Evolutionary conservation across 116 monocot species (phyloP).

Genomic region (Cymodocea nodosa): DNA sequence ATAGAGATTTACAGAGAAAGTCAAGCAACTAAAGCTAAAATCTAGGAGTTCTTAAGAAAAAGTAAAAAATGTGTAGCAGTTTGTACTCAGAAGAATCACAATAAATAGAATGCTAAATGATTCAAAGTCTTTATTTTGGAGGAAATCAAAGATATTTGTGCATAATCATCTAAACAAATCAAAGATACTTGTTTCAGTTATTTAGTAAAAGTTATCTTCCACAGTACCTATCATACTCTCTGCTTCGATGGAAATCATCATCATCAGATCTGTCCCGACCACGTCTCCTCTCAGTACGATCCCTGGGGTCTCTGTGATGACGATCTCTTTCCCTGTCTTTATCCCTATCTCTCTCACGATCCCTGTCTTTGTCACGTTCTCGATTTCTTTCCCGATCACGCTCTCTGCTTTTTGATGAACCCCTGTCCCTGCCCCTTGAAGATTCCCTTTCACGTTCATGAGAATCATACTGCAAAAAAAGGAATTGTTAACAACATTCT

Average conservation of each 20-base stretch:
- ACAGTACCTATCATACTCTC: conserved; percentile 40
- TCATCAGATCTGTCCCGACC: conserved; percentile 32
- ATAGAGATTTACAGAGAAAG: too few relatives aligned
- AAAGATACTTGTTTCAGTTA: neutral
- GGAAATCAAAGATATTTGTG: too few relatives aligned
- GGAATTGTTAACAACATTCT: neutral
- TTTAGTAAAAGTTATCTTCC: neutral
- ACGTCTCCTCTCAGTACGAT: conserved; percentile 37
- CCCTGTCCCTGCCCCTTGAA: conserved; percentile 13
- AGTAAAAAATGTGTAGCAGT: too few relatives aligned
- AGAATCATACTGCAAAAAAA: conserved; percentile 3
- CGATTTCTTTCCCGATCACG: conserved; percentile 27
- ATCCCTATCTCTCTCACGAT: conserved; percentile 15
- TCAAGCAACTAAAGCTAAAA: too few relatives aligned
- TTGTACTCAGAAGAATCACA: too few relatives aligned
- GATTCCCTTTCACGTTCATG: conserved; percentile 10
- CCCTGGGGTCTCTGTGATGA: conserved; percentile 41
- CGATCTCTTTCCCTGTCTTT: conserved; percentile 31
- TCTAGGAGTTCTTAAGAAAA: too few relatives aligned
- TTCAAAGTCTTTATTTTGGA: too few relatives aligned
- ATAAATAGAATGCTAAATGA: too few relatives aligned
- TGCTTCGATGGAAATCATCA: conserved; percentile 25
- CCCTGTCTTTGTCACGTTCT: conserved; percentile 10
- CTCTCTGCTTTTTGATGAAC: conserved; percentile 34
- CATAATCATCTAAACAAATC: neutral